Conservation (phyloP, 2,329 filamentous ascomycete genomes). For the Aschersonia sp. region DNA sequence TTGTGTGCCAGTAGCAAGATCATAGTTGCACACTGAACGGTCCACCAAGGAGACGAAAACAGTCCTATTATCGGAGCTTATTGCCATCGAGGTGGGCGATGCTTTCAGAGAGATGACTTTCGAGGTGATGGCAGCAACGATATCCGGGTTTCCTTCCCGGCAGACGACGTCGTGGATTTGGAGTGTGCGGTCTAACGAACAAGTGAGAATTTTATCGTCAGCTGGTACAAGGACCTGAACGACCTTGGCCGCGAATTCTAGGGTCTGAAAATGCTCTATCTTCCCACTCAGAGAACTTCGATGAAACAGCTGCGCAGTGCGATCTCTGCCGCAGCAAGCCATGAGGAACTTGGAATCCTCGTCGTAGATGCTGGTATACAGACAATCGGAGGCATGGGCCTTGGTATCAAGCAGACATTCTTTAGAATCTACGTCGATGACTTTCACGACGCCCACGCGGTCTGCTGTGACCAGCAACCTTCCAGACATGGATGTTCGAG, state of each 20-base stretch:
- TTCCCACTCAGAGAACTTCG: constrained; percentile 33
- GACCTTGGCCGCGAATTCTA: constrained; percentile 85
- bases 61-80: constrained; percentile 45
- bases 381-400: constrained; percentile 76
- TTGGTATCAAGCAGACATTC: constrained; percentile 56
- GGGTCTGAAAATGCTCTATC: constrained; percentile 75
- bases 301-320: constrained; percentile 84
- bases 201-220: constrained; percentile 64
- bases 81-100: constrained; percentile 71
- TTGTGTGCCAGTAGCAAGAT: constrained; percentile 53
- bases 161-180: constrained; percentile 67
- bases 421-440: constrained; percentile 49
- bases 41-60: constrained; percentile 46
- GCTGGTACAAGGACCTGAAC: constrained; percentile 60
- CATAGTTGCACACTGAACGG: constrained; percentile 44
- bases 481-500: constrained; percentile 44
- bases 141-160: constrained; percentile 47
- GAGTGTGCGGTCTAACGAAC: constrained; percentile 75
- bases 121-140: constrained; percentile 62
- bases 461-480: constrained; percentile 70
- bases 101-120: constrained; percentile 72
- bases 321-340: constrained; percentile 74
- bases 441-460: constrained; percentile 65
- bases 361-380: constrained; percentile 62
- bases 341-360: constrained; percentile 48